Evolutionary conservation across 129 eudicot species (phyloP), one percentile per base, ranked within the genome.

Genomic region (Erigeron canadensis): DNA sequence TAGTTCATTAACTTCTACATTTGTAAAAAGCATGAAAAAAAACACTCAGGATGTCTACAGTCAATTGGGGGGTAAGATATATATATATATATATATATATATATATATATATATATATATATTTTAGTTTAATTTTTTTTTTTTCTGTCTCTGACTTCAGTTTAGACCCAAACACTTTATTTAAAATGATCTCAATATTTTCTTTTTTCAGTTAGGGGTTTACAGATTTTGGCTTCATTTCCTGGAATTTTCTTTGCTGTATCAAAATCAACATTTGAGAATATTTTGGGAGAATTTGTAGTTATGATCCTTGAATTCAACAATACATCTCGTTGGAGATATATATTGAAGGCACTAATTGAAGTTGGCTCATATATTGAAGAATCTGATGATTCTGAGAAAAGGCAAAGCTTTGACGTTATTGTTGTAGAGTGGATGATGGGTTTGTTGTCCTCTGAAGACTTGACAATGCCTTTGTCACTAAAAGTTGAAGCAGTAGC

Each of bases 211-310:
- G 99, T 90, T 53, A 81, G 71, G 74, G 97, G 97, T 76, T 75
- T 94, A 71, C 83, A 86, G 75, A 79, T 82, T 72, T 77, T 94
- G 85, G 96, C 89, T 77, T 87, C 93, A 7, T 90, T 90, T 80
- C 97, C 97, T 16, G 96, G 84, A 58, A 75, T 73, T 79, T 87
- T 84, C 67, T 48, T 44, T 51, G 81, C 87, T 9, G 84, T 85
- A 11, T 83, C 97, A 44, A 81, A 70, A 55, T 72, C 83, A 56
- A 63, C 67, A 54, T 90, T 80, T 75, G 97, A 89, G 79, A 76
- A 66, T 63, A 86, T 89, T 34, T 80, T 94, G 86, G 21, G 45
- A 55, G 86, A 77, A 77, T 76, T 90, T 81, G 74, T 81, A 62
- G 18, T 81, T n/a, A 75, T 94, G 72, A 62, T 75, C 50, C 63